Conservation (phyloP, 116 monocot species). For the Posidonia oceanica region DNA sequence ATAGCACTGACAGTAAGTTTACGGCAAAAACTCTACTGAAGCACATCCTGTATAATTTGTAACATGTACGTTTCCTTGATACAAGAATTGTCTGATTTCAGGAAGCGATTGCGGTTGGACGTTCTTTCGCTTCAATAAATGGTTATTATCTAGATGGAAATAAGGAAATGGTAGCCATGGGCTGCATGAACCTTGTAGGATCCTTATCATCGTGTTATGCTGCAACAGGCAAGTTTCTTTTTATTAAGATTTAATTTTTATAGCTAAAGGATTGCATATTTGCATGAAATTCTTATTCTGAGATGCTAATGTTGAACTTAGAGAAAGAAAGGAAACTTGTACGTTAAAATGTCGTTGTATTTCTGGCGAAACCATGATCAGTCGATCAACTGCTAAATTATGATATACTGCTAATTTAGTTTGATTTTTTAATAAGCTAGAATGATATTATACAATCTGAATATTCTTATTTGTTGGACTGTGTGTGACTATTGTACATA, state of each 20-base stretch:
- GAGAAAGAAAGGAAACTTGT: too few species aligned
- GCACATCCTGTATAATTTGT: background rate
- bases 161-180: conserved; percentile 92
- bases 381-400: too few species aligned
- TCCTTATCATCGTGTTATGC: conserved; percentile 87
- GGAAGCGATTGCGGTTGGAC: conserved; percentile 85
- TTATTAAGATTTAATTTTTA: background rate
- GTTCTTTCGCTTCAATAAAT: conserved; percentile 70
- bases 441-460: too few species aligned
- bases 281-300: too few species aligned
- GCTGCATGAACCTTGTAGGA: conserved; percentile 72
- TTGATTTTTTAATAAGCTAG: too few species aligned
- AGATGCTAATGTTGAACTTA: too few species aligned
- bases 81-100: conserved; percentile 14
- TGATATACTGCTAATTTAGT: too few species aligned
- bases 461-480: too few species aligned
- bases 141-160: conserved; percentile 83
- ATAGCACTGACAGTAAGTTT: conserved; percentile 52
- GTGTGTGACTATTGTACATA: too few species aligned
- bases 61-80: background rate
- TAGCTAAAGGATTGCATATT: too few species aligned
- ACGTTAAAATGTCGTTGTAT: too few species aligned
- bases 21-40: background rate
- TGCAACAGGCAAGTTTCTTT: conserved; percentile 49
- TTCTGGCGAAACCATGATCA: too few species aligned